Conservation (phyloP, 257 asterid genomes). For the Lantana camara region DNA sequence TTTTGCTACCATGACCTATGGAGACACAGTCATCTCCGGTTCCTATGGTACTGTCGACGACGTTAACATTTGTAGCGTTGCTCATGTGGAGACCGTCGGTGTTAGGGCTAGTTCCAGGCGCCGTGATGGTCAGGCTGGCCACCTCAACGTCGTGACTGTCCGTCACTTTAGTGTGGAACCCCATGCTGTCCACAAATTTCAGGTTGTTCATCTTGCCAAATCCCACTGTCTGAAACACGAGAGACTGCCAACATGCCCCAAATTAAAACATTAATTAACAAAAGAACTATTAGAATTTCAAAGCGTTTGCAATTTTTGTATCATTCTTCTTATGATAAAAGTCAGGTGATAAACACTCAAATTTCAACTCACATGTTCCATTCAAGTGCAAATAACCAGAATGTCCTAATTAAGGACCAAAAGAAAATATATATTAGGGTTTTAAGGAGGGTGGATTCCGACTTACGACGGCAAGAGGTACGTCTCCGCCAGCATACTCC, state of each 20-base stretch:
- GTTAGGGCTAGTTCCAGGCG: constrained; percentile 78
- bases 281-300: no score
- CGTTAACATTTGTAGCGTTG: constrained; percentile 31
- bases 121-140: constrained; percentile 41
- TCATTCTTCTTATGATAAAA: no score
- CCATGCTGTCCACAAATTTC: constrained; percentile 56
- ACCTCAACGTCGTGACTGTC: constrained; percentile 37
- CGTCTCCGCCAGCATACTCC: constrained; percentile 30
- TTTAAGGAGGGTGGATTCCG: background rate
- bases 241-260: constrained; percentile 30
- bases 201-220: constrained; percentile 34
- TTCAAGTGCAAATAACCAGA: no score
- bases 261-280: no score
- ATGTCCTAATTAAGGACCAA: no score
- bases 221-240: constrained; percentile 32
- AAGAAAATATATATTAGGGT: background rate
- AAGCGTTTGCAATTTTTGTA: no score
- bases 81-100: constrained; percentile 77
- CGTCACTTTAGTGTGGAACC: constrained; percentile 58
- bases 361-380: no score
- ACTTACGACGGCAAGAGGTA: constrained; percentile 58
- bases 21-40: constrained; percentile 65
- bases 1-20: constrained; percentile 46
- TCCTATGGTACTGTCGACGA: constrained; percentile 47
- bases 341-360: no score